Evolutionary conservation across 2,329 filamentous ascomycete genomes (phyloP).

Genomic region (Pseudogymnoascus verrucosus): DNA sequence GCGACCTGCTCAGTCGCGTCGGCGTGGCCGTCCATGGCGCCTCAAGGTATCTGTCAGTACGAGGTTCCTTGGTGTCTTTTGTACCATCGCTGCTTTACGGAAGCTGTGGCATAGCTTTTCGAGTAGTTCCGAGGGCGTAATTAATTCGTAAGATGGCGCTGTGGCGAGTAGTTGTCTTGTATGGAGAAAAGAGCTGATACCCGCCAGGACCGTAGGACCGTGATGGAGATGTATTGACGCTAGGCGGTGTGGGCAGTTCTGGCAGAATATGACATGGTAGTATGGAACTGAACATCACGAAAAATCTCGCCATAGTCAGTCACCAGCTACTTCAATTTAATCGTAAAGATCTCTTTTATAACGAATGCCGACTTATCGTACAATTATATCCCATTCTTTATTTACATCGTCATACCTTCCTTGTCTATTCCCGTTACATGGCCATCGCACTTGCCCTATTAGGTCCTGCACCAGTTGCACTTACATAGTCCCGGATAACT

Average conservation of each 20-base stretch:
- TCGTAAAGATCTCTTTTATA: not conserved
- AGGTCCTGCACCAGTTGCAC: not conserved
- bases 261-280: not conserved
- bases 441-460: not conserved
- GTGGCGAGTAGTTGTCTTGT: not conserved
- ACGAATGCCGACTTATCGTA: not conserved
- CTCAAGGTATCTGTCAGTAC: constrained; percentile 13
- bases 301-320: not conserved
- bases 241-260: not conserved
- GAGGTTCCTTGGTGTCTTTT: not conserved
- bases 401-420: not conserved
- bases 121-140: not conserved
- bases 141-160: not conserved
- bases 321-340: not conserved
- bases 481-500: not conserved
- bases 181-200: not conserved
- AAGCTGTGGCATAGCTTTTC: not conserved
- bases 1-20: constrained; percentile 34
- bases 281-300: not conserved
- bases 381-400: not conserved
- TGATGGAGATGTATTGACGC: not conserved
- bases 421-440: not conserved
- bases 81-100: constrained; percentile 7
- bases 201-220: not conserved
- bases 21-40: constrained; percentile 11